These are phyloP conservation scores for Ustanciosporium gigantosporum DNA, from an alignment of 1,284 basidiomycete species.

Conservation along the genomic window DNA sequence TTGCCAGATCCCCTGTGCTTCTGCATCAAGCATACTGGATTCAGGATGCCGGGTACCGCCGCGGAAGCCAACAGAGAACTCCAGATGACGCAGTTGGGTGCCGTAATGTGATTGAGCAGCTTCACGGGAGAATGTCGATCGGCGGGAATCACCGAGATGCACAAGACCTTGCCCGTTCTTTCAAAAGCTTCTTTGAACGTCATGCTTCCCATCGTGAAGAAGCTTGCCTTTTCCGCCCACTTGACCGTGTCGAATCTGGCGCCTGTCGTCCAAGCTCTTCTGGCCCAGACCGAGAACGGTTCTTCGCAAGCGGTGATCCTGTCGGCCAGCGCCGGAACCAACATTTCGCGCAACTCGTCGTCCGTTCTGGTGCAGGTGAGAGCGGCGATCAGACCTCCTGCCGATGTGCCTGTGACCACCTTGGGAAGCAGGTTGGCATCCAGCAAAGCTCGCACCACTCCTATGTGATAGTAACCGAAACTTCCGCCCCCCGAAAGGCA, in stretches of 20 bases:
- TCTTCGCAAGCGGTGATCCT: slow-evolving; percentile 91
- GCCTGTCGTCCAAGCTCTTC: slow-evolving; percentile 81
- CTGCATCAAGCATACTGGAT: slow-evolving; percentile 80
- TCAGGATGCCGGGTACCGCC: slow-evolving; percentile 62
- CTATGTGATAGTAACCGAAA: slow-evolving; percentile 86
- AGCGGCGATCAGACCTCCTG: slow-evolving; percentile 76
- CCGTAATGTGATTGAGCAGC: slow-evolving; percentile 90
- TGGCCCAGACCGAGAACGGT: slow-evolving; percentile 69
- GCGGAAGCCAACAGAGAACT: slow-evolving; percentile 62
- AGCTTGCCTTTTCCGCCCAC: slow-evolving; percentile 78
- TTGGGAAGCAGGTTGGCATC: slow-evolving; percentile 84
- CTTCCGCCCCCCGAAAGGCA: slow-evolving; percentile 92
- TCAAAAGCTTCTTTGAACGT: slow-evolving; percentile 95
- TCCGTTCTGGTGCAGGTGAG: slow-evolving; percentile 85
- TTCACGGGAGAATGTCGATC: slow-evolving; percentile 91
- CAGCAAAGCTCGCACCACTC: slow-evolving; percentile 87
- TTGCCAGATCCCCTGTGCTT: slow-evolving; percentile 77
- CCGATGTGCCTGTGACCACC: slow-evolving; percentile 85
- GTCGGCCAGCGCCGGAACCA: slow-evolving; percentile 67
- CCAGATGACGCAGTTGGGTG: slow-evolving; percentile 78
- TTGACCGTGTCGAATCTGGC: slow-evolving; percentile 86
- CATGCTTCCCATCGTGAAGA: slow-evolving; percentile 90
- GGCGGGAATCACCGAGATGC: slow-evolving; percentile 91
- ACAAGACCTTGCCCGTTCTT: slow-evolving; percentile 83
- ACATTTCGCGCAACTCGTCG: slow-evolving; percentile 76